Evolutionary conservation across 306 rosid genomes (phyloP), one percentile per base, ranked within the genome.

Genomic region (Mimosa bimucronata): DNA sequence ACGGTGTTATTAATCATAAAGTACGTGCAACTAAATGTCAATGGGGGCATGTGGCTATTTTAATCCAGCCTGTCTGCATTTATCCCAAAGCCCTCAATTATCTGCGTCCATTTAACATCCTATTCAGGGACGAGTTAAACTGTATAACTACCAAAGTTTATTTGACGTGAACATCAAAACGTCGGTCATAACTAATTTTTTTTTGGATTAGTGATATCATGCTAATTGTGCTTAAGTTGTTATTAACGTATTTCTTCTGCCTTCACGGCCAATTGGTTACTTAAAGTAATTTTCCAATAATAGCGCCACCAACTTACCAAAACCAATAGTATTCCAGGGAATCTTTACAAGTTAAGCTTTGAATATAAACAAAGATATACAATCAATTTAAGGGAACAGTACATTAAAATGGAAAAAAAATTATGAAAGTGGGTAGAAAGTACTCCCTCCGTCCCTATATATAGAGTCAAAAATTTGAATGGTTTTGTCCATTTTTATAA

Each of bases 151-250:
- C 45, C 46, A 75, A 31, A 13, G 31, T 14, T 30, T 30, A 64
- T 18, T 18, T 75, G 66, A 71, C 42, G 75, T 53, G 68, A 75
- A 66, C 23, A 34, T 34, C 25, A 19, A 16, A 44, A 18, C 40
- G 7, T 69, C 26, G 64, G 61, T 41, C 19, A 29, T 50, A 44
- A 71, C 71, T 45, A 50, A 42, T 29, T 44, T 74, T 34, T 18
- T 10, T 52, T 2, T 48, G 9, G 6, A 58, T 61, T 79, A 46
- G 78, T 66, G 18, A 18, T 48, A 73, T 80, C 53, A 26, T 65
- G 44, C 42, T 83, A 76, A 66, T 25, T 58, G 71, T 80, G 74
- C 67, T 67, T 5, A 31, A 80, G 38, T 78, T 69, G 58, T 45
- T 73, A 52, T 26, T 21, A 52, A n/a, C 60, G 79, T 37, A 12